Conservation (phyloP, 257 asterid genomes). For the Haberlea rhodopensis region DNA sequence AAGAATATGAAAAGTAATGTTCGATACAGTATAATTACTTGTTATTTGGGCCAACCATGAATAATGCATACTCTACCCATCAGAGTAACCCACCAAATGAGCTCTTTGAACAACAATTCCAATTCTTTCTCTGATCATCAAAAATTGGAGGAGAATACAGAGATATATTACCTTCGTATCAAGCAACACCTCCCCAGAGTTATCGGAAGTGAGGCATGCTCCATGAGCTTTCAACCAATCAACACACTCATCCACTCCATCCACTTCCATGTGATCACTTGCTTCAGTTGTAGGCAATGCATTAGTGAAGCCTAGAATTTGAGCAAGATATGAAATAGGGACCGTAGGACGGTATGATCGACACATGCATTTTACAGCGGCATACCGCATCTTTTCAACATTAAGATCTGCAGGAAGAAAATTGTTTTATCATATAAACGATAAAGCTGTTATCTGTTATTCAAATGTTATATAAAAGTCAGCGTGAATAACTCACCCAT, state of each 20-base stretch:
- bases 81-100: neutral
- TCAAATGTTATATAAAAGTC: slow-evolving; percentile 4
- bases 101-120: neutral
- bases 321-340: slow-evolving; percentile 76
- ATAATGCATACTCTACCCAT: neutral
- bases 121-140: neutral
- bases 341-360: slow-evolving; percentile 96
- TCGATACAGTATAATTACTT: no score
- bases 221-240: slow-evolving; percentile 99
- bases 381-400: slow-evolving; percentile 96
- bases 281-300: slow-evolving; percentile 45
- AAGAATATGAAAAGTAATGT: neutral
- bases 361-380: slow-evolving; percentile 82
- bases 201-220: slow-evolving; percentile 67
- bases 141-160: slow-evolving; percentile 7
- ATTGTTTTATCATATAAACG: slow-evolving; percentile 14
- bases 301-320: slow-evolving; percentile 69
- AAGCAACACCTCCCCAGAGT: slow-evolving; percentile 67
- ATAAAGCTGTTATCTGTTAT: slow-evolving; percentile 3
- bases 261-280: slow-evolving; percentile 52
- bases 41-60: neutral
- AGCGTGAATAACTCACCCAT: slow-evolving; percentile 60
- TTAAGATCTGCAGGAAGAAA: slow-evolving; percentile 67
- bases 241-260: slow-evolving; percentile 78
- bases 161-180: slow-evolving; percentile 69